phyloP scores from a whole-genome alignment of 129 eudicot species.

The Escallonia herrerae region DNA sequence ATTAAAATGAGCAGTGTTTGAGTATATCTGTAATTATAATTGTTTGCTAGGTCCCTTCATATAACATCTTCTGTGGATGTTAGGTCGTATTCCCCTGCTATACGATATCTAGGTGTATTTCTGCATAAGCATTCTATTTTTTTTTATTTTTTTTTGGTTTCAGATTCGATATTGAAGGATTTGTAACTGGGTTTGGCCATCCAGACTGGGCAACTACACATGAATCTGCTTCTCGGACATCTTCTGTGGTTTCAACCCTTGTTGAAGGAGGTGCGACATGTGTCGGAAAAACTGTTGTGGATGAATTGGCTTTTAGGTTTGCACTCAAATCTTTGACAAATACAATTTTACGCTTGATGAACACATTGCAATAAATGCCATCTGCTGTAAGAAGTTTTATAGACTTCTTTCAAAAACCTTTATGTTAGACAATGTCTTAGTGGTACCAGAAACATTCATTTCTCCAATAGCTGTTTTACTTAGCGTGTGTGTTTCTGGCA shows the following conservation, averaged over 20 bases:
- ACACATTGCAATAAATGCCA: neutral
- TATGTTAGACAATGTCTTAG: neutral
- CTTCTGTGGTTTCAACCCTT: slow-evolving; percentile 66
- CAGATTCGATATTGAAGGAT: slow-evolving; percentile 83
- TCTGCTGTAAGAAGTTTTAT: neutral
- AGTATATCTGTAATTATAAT: too few relatives aligned
- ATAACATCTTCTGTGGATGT: too few relatives aligned
- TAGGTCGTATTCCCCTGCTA: too few relatives aligned
- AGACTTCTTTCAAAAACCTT: slow-evolving; percentile 1
- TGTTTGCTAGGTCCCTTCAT: too few relatives aligned
- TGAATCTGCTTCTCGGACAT: slow-evolving; percentile 66
- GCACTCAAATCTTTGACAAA: slow-evolving; percentile 8
- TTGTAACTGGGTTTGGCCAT: slow-evolving; percentile 79
- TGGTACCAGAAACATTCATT: neutral
- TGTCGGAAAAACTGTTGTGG: slow-evolving; percentile 75
- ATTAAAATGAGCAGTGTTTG: too few relatives aligned
- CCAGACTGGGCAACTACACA: slow-evolving; percentile 96
- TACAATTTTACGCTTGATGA: slow-evolving; percentile 1
- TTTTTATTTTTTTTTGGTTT: too few relatives aligned
- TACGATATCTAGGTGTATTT: too few relatives aligned
- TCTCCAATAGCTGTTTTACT: neutral
- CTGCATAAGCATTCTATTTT: too few relatives aligned
- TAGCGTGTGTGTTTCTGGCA: neutral
- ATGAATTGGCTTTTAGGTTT: slow-evolving; percentile 86
- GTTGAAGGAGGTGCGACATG: slow-evolving; percentile 96